phyloP scores from a whole-genome alignment of 192 early-diverging fungal genomes.

The Fimicolochytrium jonesii region DNA sequence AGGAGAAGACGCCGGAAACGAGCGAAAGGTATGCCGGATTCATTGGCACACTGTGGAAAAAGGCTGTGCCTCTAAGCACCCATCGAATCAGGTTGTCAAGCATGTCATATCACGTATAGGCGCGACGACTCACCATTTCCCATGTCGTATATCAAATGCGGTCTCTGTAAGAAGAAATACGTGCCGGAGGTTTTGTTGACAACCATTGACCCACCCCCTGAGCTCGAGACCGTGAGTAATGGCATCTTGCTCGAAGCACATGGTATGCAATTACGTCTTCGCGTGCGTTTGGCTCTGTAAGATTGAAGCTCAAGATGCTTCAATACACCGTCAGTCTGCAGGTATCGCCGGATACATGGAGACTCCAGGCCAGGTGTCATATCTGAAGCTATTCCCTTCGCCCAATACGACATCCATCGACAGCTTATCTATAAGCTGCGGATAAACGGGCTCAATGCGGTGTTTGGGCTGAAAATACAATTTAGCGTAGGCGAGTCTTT shows the following conservation, averaged over 20 bases:
- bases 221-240: conserved; percentile 64
- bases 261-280: conserved; percentile 27
- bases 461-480: conserved; percentile 66
- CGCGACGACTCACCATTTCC: conserved; percentile 64
- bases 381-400: conserved; percentile 75
- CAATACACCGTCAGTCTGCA: conserved; percentile 35
- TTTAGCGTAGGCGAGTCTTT: conserved; percentile 52
- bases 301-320: too few species aligned
- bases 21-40: conserved; percentile 3
- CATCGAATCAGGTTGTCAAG: conserved; percentile 35
- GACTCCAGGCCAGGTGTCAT: conserved; percentile 65
- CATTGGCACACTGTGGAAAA: background rate
- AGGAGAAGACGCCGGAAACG: conserved; percentile 9
- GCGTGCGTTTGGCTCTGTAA: background rate
- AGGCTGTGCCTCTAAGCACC: conserved; percentile 6
- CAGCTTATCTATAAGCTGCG: conserved; percentile 77
- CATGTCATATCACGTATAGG: conserved; percentile 67
- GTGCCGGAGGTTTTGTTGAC: conserved; percentile 72
- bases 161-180: conserved; percentile 63
- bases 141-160: conserved; percentile 65
- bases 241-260: conserved; percentile 71
- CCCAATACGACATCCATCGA: conserved; percentile 78
- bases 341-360: conserved; percentile 41
- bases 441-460: conserved; percentile 70
- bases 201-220: conserved; percentile 70